phyloP scores from a whole-genome alignment of 805 yeast species.

The Saccharomycopsis olivae region DNA sequence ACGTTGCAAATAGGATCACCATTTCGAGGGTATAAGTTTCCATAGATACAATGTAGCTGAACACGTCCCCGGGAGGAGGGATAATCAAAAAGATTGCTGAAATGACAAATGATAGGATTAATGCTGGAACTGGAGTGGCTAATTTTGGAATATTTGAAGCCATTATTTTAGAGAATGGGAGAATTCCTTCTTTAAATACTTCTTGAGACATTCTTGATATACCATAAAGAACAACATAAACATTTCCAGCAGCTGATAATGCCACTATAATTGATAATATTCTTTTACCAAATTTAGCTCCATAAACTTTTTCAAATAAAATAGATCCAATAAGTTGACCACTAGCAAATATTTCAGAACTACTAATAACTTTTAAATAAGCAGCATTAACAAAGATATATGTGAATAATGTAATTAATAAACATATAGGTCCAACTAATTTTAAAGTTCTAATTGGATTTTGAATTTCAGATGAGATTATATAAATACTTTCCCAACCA shows the following conservation, averaged over 20 bases:
- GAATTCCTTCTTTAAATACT: constrained; percentile 50
- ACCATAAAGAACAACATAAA: constrained; percentile 49
- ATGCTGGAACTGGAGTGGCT: constrained; percentile 45
- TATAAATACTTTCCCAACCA: constrained; percentile 57
- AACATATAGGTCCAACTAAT: constrained; percentile 50
- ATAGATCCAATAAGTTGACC: constrained; percentile 52
- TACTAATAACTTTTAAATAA: constrained; percentile 43
- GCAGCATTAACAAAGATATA: constrained; percentile 45
- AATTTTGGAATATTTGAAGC: constrained; percentile 42
- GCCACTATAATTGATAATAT: constrained; percentile 49
- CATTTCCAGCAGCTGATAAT: constrained; percentile 51
- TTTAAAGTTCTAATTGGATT: constrained; percentile 47
- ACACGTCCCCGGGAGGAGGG: constrained; percentile 19
- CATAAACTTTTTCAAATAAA: constrained; percentile 45
- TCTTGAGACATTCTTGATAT: constrained; percentile 56
- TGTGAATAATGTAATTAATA: constrained; percentile 36
- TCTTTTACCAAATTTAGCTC: constrained; percentile 40
- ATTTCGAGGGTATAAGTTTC: constrained; percentile 16
- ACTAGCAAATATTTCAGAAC: constrained; percentile 40
- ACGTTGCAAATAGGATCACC: constrained; percentile 13
- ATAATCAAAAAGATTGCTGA: constrained; percentile 20
- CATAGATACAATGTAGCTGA: constrained; percentile 16
- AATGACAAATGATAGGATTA: constrained; percentile 26
- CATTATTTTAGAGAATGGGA: constrained; percentile 42
- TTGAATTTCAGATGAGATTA: constrained; percentile 49